A percentile compares a stretch with the other conserved stretches of the same genome.
Conservation (phyloP, 179 eudicot genomes). For the Sideroxylon spinosum region DNA sequence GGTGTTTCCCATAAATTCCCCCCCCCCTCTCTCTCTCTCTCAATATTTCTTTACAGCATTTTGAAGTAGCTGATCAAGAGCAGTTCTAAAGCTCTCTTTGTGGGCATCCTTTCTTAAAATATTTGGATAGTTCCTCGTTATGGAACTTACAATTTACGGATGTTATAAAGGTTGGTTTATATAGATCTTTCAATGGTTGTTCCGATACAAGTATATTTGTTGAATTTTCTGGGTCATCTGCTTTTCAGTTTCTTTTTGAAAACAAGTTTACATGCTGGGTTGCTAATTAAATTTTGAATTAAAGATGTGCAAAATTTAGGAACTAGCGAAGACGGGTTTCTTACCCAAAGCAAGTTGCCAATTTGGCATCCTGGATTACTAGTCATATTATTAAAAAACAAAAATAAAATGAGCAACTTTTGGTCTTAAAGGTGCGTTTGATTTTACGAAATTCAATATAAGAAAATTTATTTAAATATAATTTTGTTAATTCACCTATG, state of each 20-base stretch:
- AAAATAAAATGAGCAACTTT: no score
- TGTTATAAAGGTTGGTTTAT: background rate
- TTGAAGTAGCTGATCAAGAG: background rate
- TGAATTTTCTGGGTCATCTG: background rate
- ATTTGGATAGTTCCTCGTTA: background rate
- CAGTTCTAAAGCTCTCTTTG: background rate
- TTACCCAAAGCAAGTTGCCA: no score
- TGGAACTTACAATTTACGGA: background rate
- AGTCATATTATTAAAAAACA: no score
- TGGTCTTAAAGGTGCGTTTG: no score
- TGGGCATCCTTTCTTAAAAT: no score
- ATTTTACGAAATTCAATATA: no score
- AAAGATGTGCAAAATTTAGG: no score
- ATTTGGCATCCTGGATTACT: no score
- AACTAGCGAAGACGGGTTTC: background rate
- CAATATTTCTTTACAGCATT: background rate
- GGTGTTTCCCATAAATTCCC: background rate
- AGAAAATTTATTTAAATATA: no score
- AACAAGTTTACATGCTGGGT: background rate
- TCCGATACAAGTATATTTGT: background rate
- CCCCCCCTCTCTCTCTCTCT: background rate
- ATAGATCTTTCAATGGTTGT: background rate
- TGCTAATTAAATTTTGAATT: background rate
- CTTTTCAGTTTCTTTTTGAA: background rate
- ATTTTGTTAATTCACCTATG: no score